phyloP scores from a whole-genome alignment of 345 rosid species.

The Mallotus nudiflorus region DNA sequence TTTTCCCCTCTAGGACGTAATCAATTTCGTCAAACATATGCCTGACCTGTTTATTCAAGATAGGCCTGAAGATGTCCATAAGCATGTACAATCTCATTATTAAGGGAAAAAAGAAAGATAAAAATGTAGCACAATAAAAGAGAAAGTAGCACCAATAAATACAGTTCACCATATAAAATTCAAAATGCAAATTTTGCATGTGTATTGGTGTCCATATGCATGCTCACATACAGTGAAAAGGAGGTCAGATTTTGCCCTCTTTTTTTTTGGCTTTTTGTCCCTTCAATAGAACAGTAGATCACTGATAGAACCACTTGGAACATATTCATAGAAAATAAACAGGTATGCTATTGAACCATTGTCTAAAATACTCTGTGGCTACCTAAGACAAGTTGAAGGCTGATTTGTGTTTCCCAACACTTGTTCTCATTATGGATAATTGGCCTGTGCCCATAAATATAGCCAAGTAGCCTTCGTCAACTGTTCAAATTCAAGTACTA shows the following conservation, averaged over 20 bases:
- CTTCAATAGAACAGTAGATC: background rate
- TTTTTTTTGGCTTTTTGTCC: background rate
- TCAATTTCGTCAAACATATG: constrained; percentile 99
- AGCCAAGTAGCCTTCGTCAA: background rate
- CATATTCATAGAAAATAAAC: background rate
- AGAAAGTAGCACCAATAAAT: background rate
- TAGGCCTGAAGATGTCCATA: constrained; percentile 44
- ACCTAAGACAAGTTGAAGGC: background rate
- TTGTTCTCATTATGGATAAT: background rate
- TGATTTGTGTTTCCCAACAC: background rate
- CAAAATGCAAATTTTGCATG: background rate
- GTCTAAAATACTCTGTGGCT: background rate
- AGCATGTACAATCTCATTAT: constrained; percentile 37
- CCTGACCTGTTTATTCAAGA: constrained; percentile 82
- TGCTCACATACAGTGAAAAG: background rate
- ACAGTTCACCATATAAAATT: background rate
- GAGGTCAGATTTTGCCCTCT: background rate
- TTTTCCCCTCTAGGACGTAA: constrained; percentile 80
- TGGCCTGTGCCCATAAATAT: background rate
- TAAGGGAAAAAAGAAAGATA: constrained; percentile 26
- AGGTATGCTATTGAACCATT: background rate
- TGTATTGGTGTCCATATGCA: background rate
- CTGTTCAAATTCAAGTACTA: background rate
- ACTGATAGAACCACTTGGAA: background rate
- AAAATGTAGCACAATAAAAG: background rate